Evolutionary conservation across 2,329 filamentous ascomycete genomes (phyloP).

Genomic region (Talaromyces atroroseus): DNA sequence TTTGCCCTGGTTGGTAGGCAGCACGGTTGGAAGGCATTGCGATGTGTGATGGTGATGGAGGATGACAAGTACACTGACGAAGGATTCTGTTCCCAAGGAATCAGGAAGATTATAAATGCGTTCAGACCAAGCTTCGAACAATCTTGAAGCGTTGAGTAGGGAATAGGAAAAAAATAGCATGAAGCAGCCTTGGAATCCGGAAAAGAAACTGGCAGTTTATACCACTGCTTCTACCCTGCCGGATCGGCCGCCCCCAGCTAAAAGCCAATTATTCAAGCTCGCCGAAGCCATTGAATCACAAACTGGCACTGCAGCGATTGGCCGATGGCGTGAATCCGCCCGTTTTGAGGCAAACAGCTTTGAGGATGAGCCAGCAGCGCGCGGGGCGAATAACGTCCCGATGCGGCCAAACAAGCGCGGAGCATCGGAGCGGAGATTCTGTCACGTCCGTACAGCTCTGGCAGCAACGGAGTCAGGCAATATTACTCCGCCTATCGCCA

Average conservation of each 20-base stretch:
- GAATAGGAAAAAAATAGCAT: neutral
- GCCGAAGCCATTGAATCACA: neutral
- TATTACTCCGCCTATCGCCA: neutral
- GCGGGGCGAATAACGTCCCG: conserved; percentile 2
- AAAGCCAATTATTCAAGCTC: neutral
- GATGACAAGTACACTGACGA: neutral
- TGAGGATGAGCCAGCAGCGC: neutral
- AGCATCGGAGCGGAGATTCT: conserved; percentile 9
- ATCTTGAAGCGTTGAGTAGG: neutral
- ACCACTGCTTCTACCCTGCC: neutral
- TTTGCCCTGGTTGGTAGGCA: conserved; percentile 30
- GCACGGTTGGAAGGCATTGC: conserved; percentile 25
- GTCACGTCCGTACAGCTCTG: neutral
- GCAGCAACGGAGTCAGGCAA: neutral
- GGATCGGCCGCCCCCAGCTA: neutral
- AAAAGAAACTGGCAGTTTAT: neutral
- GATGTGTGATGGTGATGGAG: neutral
- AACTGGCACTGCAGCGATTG: neutral
- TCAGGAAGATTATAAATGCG: neutral
- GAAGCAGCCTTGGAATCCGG: neutral
- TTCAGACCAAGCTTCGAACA: neutral
- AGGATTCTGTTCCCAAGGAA: neutral
- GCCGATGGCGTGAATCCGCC: neutral
- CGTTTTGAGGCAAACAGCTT: neutral
- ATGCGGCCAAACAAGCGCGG: neutral